Base-by-base conservation (phyloP, 2,329 filamentous ascomycete genomes). In the Fusarium kyushuense region DNA sequence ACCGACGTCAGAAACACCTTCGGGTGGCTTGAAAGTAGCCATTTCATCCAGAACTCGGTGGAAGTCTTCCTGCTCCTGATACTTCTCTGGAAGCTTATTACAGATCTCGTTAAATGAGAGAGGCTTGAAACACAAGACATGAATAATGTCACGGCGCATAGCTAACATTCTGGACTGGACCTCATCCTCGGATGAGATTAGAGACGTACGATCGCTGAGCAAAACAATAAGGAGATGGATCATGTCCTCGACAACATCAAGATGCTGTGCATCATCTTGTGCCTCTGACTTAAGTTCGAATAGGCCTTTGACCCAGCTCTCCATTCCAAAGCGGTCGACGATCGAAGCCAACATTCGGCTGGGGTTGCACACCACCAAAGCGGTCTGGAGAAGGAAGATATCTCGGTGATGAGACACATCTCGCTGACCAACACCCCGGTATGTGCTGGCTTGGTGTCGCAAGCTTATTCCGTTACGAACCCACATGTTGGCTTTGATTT, bases 401-500 rank as follows among this genome's bases (percentile, higher is more conserved):
- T 99, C 96, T 60, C 96, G 89, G 73, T 97, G 95, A 74, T 97
- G 95, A 3, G 93, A 94, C 21, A 97, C 92, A 78, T 99, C 96
- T 69, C 96, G 87, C 74, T 96, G 93, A 13, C 89, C 89, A 16
- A 97, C 93, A 40, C 93, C 94, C 17, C 94, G 90, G 77, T 99
- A 99, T 19, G 94, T 96, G 53, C 92, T 92, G 77, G 96, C 96
- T 79, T 99, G 96, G 77, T 99, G 96, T 38, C 95, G 89, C 52
- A 99, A 86, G 73, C 95, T 98, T 75, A 99, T 93, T 3, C 96
- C 96, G 76, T 99, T 99, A 57, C 96, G 90, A 67, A 99, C 95
- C 96, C 96, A 99, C 90, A 98, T 97, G 52, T 94, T 93, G 19
- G 95, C 94, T 78, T 97, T 97, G 89, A 99, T 98, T 81, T 99